These are phyloP conservation scores for Sclerotinia trifoliorum DNA, from an alignment of 2,329 filamentous ascomycete genomes.

Conservation along the genomic window DNA sequence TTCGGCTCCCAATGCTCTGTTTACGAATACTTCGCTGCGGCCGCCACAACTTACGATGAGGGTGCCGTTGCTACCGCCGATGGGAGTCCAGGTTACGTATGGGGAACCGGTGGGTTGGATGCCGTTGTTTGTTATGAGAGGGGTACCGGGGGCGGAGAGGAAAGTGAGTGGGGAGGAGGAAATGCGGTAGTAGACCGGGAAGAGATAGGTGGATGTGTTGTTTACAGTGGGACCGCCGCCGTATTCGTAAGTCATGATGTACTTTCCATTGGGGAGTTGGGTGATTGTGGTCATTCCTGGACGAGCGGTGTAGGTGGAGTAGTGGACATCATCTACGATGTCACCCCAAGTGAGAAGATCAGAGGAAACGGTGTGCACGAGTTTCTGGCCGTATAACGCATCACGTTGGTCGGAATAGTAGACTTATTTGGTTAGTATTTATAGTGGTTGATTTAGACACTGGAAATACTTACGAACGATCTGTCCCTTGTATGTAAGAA, in stretches of 20 bases:
- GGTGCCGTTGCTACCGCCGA: conserved; percentile 37
- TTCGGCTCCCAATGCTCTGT: conserved; percentile 35
- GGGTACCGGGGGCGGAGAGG: conserved; percentile 30
- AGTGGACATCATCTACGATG: conserved; percentile 61
- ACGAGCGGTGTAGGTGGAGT: conserved; percentile 59
- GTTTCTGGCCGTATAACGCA: conserved; percentile 64
- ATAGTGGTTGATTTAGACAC: background rate
- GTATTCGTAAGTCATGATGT: conserved; percentile 62
- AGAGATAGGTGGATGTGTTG: conserved; percentile 29
- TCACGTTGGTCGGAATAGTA: conserved; percentile 74
- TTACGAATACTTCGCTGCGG: conserved; percentile 36
- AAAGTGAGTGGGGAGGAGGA: conserved; percentile 37
- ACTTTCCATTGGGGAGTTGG: conserved; percentile 53
- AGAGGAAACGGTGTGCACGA: conserved; percentile 55
- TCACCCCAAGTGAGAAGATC: conserved; percentile 61
- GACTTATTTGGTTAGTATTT: conserved; percentile 35
- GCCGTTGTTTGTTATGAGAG: conserved; percentile 33
- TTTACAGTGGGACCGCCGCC: conserved; percentile 32
- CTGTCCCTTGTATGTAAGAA: conserved; percentile 56
- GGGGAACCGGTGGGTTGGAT: conserved; percentile 36
- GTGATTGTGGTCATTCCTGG: conserved; percentile 68
- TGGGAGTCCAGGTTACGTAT: conserved; percentile 36
- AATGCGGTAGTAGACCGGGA: conserved; percentile 40
- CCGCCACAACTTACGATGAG: conserved; percentile 36
- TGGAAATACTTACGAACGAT: conserved; percentile 45